Conservation (phyloP, 202 grass and related monocot species). For the Bolboschoenoplectus hybrid region DNA sequence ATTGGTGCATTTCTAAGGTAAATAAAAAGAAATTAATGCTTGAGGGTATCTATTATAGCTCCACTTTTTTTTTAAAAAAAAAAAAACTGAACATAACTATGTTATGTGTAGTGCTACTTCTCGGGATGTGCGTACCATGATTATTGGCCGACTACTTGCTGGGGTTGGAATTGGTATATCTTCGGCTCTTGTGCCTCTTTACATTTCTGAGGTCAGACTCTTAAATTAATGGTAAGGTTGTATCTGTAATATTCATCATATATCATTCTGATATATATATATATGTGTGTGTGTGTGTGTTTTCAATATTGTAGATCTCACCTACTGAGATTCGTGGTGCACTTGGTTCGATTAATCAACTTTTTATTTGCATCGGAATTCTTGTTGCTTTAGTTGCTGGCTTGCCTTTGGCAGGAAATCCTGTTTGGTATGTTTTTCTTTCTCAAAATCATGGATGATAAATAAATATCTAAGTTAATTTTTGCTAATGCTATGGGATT, state of each 20-base stretch:
- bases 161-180: conserved; percentile 97
- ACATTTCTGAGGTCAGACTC: conserved; percentile 89
- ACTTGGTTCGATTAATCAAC: conserved; percentile 93
- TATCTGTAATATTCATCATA: conserved; percentile 9
- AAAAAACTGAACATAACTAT: not conserved
- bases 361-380: conserved; percentile 99
- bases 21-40: conserved; percentile 32
- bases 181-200: conserved; percentile 95
- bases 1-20: conserved; percentile 92
- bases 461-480: conserved; percentile 19
- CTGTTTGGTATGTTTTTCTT: conserved; percentile 66
- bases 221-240: conserved; percentile 33
- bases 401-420: conserved; percentile 86
- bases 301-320: conserved; percentile 64
- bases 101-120: conserved; percentile 72
- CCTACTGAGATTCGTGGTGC: conserved; percentile 99
- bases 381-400: conserved; percentile 90
- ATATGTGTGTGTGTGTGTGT: too few relatives aligned
- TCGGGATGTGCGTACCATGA: conserved; percentile 87
- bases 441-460: not conserved
- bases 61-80: not conserved
- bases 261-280: not conserved
- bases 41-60: not conserved
- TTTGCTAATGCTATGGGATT: conserved; percentile 29
- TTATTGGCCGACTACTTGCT: conserved; percentile 88